Evolutionary conservation across 2,329 filamentous ascomycete genomes (phyloP).

Genomic region (Mollisia scopiformis): DNA sequence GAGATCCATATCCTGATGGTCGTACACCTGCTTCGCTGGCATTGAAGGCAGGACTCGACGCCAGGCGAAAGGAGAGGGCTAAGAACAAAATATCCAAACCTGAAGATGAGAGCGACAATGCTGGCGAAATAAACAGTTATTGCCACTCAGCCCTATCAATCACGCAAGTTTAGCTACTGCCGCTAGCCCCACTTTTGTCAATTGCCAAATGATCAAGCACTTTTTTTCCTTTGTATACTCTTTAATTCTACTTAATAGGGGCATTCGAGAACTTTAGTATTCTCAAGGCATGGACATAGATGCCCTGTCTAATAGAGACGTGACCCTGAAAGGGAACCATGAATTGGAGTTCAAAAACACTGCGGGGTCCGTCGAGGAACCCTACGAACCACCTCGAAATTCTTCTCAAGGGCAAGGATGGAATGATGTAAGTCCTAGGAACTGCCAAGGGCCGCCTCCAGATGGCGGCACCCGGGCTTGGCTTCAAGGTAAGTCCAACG

Average conservation of each 20-base stretch:
- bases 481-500: background rate
- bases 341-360: no score
- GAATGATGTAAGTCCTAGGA: background rate
- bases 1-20: background rate
- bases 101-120: background rate
- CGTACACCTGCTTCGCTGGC: background rate
- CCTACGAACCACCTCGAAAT: background rate
- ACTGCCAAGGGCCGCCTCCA: background rate
- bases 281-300: background rate
- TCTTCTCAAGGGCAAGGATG: background rate
- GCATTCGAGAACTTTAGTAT: no score
- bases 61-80: no score
- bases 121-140: no score
- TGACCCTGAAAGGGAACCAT: background rate
- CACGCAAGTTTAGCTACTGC: background rate
- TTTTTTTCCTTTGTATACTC: background rate
- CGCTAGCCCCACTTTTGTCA: background rate
- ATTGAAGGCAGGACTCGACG: background rate
- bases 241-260: no score
- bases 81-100: background rate
- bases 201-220: background rate
- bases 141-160: background rate
- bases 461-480: background rate
- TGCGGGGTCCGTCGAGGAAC: background rate
- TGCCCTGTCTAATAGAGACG: background rate